Conservation (phyloP, 2,329 filamentous ascomycete species). For the Aurifilum marmelostoma region DNA sequence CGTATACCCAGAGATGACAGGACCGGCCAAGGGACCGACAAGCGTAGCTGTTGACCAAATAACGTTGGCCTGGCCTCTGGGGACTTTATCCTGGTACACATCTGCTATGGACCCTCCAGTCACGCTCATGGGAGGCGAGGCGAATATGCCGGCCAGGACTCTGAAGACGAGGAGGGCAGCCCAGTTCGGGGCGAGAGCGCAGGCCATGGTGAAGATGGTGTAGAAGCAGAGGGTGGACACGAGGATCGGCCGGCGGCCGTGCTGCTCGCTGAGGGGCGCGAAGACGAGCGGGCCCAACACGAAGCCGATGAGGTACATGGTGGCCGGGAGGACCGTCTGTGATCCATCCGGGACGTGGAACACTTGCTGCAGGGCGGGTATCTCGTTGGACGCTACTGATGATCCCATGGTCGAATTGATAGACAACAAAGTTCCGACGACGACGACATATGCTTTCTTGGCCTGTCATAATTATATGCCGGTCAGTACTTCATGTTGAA, state of each 20-base stretch:
- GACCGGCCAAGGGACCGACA: constrained; percentile 34
- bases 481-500: neutral
- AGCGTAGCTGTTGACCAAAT: constrained; percentile 34
- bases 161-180: constrained; percentile 32
- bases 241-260: constrained; percentile 33
- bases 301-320: constrained; percentile 34
- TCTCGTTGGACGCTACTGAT: constrained; percentile 34
- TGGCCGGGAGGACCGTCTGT: constrained; percentile 33
- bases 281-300: constrained; percentile 36
- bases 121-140: constrained; percentile 35
- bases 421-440: constrained; percentile 32
- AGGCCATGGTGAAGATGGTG: constrained; percentile 30
- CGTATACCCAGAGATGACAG: constrained; percentile 34
- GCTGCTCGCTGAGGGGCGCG: constrained; percentile 34
- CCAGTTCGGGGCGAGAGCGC: constrained; percentile 33
- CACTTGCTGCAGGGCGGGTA: constrained; percentile 27
- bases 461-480: constrained; percentile 9
- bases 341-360: constrained; percentile 32
- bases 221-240: constrained; percentile 30
- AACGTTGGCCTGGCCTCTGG: constrained; percentile 34
- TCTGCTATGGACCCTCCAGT: constrained; percentile 36
- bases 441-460: constrained; percentile 32
- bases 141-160: constrained; percentile 33
- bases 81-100: constrained; percentile 31
- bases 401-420: constrained; percentile 35